Percentiles rank a stretch among this genome's conserved stretches.
Conservation (phyloP, 768 basidiomycete species). For the Termitomyces eurrhizus region DNA sequence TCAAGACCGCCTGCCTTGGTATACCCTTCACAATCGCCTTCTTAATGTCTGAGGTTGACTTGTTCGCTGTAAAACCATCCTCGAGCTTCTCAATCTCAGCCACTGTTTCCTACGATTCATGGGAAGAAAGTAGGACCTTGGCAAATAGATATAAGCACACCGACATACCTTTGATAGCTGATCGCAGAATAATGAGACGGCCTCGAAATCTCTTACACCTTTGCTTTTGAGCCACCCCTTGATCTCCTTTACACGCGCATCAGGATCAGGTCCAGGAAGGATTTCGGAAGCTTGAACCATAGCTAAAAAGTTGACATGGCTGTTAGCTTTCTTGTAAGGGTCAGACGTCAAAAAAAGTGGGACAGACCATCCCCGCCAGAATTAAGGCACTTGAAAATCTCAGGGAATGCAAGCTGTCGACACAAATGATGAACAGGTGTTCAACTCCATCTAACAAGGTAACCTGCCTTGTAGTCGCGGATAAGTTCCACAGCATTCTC, state of each 20-base stretch:
- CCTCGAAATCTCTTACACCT: constrained; percentile 87
- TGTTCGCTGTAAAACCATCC: constrained; percentile 59
- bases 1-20: constrained; percentile 88
- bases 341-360: neutral
- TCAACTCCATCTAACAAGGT: neutral
- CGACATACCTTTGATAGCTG: constrained; percentile 75
- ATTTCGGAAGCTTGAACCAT: constrained; percentile 69
- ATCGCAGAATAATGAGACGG: constrained; percentile 89
- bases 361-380: constrained; percentile 64
- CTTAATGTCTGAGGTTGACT: constrained; percentile 66
- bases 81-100: constrained; percentile 73
- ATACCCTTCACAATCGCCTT: constrained; percentile 92
- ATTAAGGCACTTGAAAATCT: constrained; percentile 74
- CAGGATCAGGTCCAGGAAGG: constrained; percentile 53
- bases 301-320: constrained; percentile 39
- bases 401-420: constrained; percentile 70
- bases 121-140: neutral
- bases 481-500: constrained; percentile 80
- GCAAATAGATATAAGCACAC: neutral
- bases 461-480: constrained; percentile 67
- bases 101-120: constrained; percentile 61
- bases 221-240: constrained; percentile 83
- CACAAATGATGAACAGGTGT: neutral
- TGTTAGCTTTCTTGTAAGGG: neutral
- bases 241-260: constrained; percentile 69